Percentiles rank a stretch among this genome's conserved stretches.
These are phyloP conservation scores for Podaxis pistillaris DNA, from an alignment of 768 basidiomycete genomes.

Conservation along the genomic window DNA sequence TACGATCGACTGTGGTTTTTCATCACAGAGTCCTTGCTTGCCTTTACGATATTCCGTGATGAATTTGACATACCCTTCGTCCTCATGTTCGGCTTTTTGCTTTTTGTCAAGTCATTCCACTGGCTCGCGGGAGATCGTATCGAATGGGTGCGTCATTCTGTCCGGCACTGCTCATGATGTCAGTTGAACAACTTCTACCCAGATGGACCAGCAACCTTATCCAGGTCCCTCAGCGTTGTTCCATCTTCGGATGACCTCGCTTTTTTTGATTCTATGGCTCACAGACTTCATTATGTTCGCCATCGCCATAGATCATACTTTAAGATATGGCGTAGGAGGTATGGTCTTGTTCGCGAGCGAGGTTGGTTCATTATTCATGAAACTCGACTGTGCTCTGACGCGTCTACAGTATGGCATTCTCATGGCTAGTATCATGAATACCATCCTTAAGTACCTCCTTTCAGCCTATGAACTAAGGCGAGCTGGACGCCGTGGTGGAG, in stretches of 20 bases:
- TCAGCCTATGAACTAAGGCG: constrained; percentile 80
- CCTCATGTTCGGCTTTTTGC: constrained; percentile 90
- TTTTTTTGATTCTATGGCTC: constrained; percentile 74
- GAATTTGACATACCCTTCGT: constrained; percentile 93
- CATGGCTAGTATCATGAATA: constrained; percentile 75
- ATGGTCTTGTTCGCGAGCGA: constrained; percentile 97
- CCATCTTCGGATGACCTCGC: constrained; percentile 75
- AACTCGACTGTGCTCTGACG: constrained; percentile 13
- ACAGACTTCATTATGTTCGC: constrained; percentile 77
- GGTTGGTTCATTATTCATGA: constrained; percentile 40
- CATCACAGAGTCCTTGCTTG: constrained; percentile 92
- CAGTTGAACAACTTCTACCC: constrained; percentile 14
- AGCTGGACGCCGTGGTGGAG: constrained; percentile 74
- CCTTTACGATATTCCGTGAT: constrained; percentile 96
- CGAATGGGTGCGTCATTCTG: constrained; percentile 72
- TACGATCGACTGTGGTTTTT: constrained; percentile 98
- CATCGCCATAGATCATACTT: constrained; percentile 77
- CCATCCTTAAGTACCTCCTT: constrained; percentile 79
- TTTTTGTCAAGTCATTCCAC: constrained; percentile 97
- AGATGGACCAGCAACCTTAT: constrained; percentile 98
- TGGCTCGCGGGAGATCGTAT: constrained; percentile 96
- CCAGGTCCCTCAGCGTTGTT: constrained; percentile 81
- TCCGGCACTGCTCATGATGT: not conserved
- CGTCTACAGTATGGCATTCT: constrained; percentile 78
- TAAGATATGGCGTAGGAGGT: constrained; percentile 78